Percentiles rank a stretch among this genome's conserved stretches.
Evolutionary conservation across 345 rosid species (phyloP).

Genomic region (Gossypium rotundifolium): DNA sequence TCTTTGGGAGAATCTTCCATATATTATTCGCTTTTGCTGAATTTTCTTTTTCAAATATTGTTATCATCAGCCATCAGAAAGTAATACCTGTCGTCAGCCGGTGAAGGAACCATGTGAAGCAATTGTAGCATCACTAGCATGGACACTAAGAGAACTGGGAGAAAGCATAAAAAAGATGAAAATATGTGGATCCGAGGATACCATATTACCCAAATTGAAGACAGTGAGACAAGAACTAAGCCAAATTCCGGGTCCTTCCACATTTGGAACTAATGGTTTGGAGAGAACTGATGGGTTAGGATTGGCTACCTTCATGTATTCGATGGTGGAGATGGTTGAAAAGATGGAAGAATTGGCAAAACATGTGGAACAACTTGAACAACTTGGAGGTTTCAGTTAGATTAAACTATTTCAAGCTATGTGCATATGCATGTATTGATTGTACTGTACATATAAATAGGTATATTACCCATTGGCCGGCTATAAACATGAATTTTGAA

Average conservation of each 20-base stretch:
- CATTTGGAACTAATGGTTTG: not conserved
- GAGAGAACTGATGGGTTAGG: conserved; percentile 34
- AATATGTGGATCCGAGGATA: conserved; percentile 25
- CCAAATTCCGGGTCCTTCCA: conserved; percentile 12
- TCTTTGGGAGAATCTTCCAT: not conserved
- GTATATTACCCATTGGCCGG: not conserved
- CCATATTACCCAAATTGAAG: conserved; percentile 39
- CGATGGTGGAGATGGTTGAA: conserved; percentile 38
- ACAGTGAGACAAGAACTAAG: conserved; percentile 35
- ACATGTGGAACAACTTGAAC: conserved; percentile 52
- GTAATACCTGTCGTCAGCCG: conserved; percentile 12
- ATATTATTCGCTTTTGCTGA: not conserved
- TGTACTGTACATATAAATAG: not conserved
- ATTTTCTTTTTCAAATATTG: not conserved
- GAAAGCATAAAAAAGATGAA: conserved; percentile 46
- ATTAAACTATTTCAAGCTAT: not conserved
- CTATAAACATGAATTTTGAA: no score
- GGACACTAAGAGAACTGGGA: conserved; percentile 51
- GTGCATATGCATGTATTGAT: not conserved
- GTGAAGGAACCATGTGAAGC: conserved; percentile 41
- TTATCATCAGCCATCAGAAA: conserved; percentile 23
- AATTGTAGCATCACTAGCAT: conserved; percentile 30
- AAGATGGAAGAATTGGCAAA: conserved; percentile 48
- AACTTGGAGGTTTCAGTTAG: conserved; percentile 34
- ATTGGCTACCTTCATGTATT: conserved; percentile 39